Conservation (phyloP, 2,329 filamentous ascomycete genomes). For the Calycina herbarum region DNA sequence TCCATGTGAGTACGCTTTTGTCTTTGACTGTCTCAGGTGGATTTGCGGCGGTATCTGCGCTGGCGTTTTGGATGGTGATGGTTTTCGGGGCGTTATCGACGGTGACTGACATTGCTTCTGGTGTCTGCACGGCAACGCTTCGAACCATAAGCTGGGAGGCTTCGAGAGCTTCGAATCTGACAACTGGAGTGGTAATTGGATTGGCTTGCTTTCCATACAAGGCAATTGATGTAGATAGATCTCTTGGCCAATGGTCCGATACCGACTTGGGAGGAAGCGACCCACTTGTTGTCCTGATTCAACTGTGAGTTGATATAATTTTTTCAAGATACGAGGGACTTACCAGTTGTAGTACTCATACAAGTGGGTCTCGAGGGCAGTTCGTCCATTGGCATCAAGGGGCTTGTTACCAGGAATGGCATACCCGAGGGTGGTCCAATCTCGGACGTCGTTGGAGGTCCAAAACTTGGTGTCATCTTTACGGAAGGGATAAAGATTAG, state of each 20-base stretch:
- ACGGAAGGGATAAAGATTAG: neutral
- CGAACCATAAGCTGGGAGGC: neutral
- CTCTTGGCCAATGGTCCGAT: slow-evolving; percentile 7
- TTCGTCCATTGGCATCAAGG: neutral
- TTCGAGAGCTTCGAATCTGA: neutral
- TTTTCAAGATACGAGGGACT: neutral
- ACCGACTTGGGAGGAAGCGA: neutral
- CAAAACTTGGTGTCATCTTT: neutral
- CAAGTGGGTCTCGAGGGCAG: neutral
- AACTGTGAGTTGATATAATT: neutral
- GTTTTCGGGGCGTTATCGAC: neutral
- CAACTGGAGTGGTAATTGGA: neutral
- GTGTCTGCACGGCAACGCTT: neutral
- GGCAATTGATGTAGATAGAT: slow-evolving; percentile 8
- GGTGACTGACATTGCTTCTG: neutral
- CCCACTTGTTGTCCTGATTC: neutral
- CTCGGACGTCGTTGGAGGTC: neutral
- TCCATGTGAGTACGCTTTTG: neutral
- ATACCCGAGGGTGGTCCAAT: neutral
- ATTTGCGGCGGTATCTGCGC: neutral
- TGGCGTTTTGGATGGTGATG: neutral
- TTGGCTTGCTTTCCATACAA: slow-evolving; percentile 8
- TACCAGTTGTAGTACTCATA: slow-evolving; percentile 2
- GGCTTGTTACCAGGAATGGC: neutral
- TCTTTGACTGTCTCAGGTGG: neutral